phyloP scores from a whole-genome alignment of 345 rosid species.

The Eucalyptus caleyi region DNA sequence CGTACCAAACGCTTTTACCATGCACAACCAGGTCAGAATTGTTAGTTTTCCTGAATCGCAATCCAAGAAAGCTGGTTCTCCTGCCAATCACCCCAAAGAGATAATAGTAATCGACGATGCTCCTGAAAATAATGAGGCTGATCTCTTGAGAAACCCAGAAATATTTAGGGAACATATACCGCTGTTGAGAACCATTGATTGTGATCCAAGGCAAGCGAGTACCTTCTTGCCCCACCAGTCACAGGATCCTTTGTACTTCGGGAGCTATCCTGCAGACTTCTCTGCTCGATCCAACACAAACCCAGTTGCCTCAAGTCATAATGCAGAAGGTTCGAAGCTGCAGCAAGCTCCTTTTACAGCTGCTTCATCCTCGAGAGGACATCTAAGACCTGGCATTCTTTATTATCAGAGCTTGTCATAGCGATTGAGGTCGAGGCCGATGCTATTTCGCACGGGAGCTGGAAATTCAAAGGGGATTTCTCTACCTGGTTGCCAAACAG shows the following conservation, averaged over 20 bases:
- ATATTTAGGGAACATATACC: neutral
- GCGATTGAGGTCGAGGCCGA: neutral
- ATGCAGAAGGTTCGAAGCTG: slow-evolving; percentile 17
- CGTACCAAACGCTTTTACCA: neutral
- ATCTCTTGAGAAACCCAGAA: slow-evolving; percentile 6
- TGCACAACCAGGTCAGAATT: neutral
- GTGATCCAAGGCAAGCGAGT: slow-evolving; percentile 3
- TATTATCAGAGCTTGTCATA: slow-evolving; percentile 36
- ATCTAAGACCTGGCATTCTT: slow-evolving; percentile 12
- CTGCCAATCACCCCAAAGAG: slow-evolving; percentile 15
- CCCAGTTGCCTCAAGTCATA: slow-evolving; percentile 24
- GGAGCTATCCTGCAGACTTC: neutral
- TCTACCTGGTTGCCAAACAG: neutral
- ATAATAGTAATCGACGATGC: slow-evolving; percentile 41
- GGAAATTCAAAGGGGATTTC: neutral
- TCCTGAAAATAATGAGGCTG: slow-evolving; percentile 14
- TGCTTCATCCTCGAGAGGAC: slow-evolving; percentile 16
- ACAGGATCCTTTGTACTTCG: slow-evolving; percentile 1
- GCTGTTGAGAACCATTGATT: neutral
- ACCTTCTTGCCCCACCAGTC: slow-evolving; percentile 14
- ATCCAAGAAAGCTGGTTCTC: neutral
- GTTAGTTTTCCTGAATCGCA: neutral
- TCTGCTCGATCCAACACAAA: slow-evolving; percentile 13
- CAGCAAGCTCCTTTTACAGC: slow-evolving; percentile 17
- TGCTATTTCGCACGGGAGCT: neutral